Conservation (phyloP, 768 basidiomycete genomes). For the Amanita phalloides region DNA sequence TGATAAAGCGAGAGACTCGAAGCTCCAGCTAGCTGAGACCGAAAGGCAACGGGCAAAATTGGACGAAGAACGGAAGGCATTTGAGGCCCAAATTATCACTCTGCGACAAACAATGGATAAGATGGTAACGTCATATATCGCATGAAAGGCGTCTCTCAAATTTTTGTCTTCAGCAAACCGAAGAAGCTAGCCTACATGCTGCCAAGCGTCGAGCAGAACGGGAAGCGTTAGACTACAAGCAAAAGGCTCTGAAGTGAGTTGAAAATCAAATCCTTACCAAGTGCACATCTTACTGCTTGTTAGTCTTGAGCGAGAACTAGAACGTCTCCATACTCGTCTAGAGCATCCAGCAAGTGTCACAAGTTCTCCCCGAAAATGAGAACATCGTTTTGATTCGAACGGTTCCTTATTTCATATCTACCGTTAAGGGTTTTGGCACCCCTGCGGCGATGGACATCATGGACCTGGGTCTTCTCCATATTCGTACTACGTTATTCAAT, state of each 20-base stretch:
- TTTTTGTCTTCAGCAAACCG: slow-evolving; percentile 43
- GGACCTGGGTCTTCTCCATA: too few relatives aligned
- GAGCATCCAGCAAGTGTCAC: slow-evolving; percentile 37
- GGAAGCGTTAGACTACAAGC: slow-evolving; percentile 65
- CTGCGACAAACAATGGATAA: slow-evolving; percentile 52
- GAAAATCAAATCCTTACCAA: slow-evolving; percentile 2
- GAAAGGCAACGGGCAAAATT: slow-evolving; percentile 51
- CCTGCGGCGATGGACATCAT: too few relatives aligned
- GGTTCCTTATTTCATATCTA: too few relatives aligned
- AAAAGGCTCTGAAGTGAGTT: slow-evolving; percentile 55
- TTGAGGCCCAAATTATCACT: slow-evolving; percentile 44
- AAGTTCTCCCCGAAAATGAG: slow-evolving; percentile 22
- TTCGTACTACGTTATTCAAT: too few relatives aligned
- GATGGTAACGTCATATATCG: slow-evolving; percentile 29
- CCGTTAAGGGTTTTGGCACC: too few relatives aligned
- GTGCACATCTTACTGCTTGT: neutral
- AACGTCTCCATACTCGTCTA: slow-evolving; percentile 53
- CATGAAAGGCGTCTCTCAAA: slow-evolving; percentile 5
- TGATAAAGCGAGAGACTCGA: slow-evolving; percentile 27
- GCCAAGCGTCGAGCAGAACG: slow-evolving; percentile 69
- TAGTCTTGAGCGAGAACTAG: slow-evolving; percentile 60
- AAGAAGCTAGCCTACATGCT: slow-evolving; percentile 54
- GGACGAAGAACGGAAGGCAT: slow-evolving; percentile 54
- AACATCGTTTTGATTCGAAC: neutral
- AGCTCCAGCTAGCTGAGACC: slow-evolving; percentile 38